These are phyloP conservation scores for Trichosanthes truncata DNA, from an alignment of 306 rosid species.

Conservation along the genomic window DNA sequence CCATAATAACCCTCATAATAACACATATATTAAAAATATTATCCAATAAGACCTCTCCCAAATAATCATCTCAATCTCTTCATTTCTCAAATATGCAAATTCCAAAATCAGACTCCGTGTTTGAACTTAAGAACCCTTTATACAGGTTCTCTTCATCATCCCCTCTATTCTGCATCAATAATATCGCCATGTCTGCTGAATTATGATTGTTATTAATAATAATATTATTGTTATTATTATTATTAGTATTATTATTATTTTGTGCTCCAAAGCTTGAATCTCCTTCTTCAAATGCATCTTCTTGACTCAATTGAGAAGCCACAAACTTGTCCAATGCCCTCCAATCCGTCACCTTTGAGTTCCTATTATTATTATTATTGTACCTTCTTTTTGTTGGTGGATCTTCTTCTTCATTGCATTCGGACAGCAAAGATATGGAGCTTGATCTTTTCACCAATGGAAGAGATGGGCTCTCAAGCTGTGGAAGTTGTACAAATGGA, in stretches of 20 bases:
- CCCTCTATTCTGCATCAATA: conserved; percentile 39
- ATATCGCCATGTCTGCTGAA: conserved; percentile 29
- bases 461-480: conserved; percentile 63
- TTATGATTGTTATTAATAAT: neutral
- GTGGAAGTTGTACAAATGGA: conserved; percentile 62
- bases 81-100: conserved; percentile 88
- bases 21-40: conserved; percentile 12
- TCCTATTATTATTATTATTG: conserved; percentile 10
- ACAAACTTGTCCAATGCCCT: conserved; percentile 92
- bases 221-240: neutral
- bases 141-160: conserved; percentile 37
- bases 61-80: conserved; percentile 15
- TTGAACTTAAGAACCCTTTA: conserved; percentile 48
- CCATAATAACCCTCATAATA: conserved; percentile 22
- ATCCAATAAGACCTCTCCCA: neutral
- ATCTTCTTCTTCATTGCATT: conserved; percentile 35
- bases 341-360: conserved; percentile 71
- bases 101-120: conserved; percentile 72
- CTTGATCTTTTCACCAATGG: conserved; percentile 51
- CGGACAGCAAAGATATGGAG: conserved; percentile 30
- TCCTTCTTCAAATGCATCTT: conserved; percentile 19
- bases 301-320: conserved; percentile 57
- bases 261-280: conserved; percentile 38
- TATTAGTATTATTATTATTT: neutral
- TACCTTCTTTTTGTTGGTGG: conserved; percentile 11